Evolutionary conservation across 805 yeast species (phyloP).

Genomic region (Henningerozyma blattae): DNA sequence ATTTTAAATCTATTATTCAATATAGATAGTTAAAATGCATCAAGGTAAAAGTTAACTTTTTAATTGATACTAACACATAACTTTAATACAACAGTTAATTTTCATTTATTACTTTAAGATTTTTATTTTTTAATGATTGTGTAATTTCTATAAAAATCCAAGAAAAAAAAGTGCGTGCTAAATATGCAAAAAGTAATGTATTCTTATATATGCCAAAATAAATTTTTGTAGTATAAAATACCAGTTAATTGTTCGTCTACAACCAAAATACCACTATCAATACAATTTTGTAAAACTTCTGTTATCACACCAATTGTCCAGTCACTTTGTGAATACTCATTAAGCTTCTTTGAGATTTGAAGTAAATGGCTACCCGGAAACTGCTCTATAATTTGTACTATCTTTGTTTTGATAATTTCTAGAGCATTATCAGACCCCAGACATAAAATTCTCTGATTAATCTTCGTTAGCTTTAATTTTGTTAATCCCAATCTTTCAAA

Average conservation of each 20-base stretch:
- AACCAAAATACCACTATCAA: constrained; percentile 44
- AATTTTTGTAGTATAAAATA: constrained; percentile 46
- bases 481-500: constrained; percentile 45
- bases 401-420: constrained; percentile 17
- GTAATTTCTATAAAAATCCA: too few relatives aligned
- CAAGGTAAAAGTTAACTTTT: too few relatives aligned
- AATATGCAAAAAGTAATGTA: too few relatives aligned
- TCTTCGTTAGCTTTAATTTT: constrained; percentile 27
- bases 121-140: too few relatives aligned
- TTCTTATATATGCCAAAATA: constrained; percentile 16
- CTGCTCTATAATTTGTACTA: constrained; percentile 14
- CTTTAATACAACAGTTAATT: too few relatives aligned
- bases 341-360: constrained; percentile 16
- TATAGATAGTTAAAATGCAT: too few relatives aligned
- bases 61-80: too few relatives aligned
- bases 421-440: constrained; percentile 22
- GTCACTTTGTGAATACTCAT: constrained; percentile 21
- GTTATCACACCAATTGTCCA: constrained; percentile 58
- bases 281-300: constrained; percentile 51
- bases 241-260: constrained; percentile 64
- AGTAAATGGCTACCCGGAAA: constrained; percentile 22
- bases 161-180: too few relatives aligned
- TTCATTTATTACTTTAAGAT: too few relatives aligned
- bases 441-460: constrained; percentile 27
- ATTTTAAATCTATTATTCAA: too few relatives aligned